Conservation (phyloP, 306 rosid genomes). For the Vigna angularis region DNA sequence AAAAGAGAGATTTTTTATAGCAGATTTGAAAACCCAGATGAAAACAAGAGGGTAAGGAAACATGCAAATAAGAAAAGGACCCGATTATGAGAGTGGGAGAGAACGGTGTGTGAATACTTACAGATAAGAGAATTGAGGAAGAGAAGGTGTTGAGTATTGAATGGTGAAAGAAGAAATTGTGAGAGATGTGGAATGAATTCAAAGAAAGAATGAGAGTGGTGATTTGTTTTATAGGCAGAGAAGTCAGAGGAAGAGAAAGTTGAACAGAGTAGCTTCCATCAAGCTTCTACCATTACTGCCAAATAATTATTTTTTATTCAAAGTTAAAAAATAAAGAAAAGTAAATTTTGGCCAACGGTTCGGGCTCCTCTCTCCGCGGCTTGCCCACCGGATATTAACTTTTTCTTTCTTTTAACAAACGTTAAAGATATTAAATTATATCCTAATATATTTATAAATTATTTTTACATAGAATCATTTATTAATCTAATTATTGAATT, state of each 20-base stretch:
- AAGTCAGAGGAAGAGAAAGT: slow-evolving; percentile 7
- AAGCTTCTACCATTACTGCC: background rate
- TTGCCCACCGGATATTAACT: background rate
- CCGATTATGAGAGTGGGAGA: background rate
- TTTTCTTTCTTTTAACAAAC: too few relatives aligned
- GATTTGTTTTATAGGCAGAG: background rate
- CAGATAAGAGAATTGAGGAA: slow-evolving; percentile 4
- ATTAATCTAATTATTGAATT: too few relatives aligned
- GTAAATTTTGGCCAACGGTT: background rate
- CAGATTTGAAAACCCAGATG: slow-evolving; percentile 19
- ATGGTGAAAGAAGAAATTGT: background rate
- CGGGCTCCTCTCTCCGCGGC: background rate
- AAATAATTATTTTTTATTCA: background rate
- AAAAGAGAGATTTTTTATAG: background rate
- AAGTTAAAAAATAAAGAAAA: background rate
- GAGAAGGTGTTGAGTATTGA: background rate
- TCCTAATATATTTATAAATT: too few relatives aligned
- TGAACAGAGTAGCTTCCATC: background rate
- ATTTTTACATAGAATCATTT: too few relatives aligned
- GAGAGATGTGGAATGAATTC: background rate
- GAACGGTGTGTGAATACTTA: slow-evolving; percentile 11
- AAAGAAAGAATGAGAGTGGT: background rate
- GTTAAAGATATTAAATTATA: too few relatives aligned
- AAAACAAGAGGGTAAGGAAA: slow-evolving; percentile 2
- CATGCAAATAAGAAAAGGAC: background rate